phyloP scores from a whole-genome alignment of 768 basidiomycete species.

The Calvatia gigantea region DNA sequence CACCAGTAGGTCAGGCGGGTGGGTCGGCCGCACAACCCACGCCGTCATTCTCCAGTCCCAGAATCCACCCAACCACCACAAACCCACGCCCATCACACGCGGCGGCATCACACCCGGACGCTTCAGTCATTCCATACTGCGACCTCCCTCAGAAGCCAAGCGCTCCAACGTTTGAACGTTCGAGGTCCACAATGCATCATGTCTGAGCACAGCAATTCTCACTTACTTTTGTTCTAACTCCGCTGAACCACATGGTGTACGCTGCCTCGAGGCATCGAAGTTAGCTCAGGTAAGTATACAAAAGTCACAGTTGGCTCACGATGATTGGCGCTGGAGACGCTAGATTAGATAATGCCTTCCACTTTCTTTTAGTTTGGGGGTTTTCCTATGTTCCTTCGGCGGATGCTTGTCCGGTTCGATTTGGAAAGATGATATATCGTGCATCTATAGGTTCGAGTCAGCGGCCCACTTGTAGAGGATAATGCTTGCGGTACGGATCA shows the following conservation, averaged over 20 bases:
- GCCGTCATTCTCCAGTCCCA: not conserved
- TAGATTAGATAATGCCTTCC: not conserved
- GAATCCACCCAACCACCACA: not conserved
- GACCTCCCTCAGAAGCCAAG: too few species aligned
- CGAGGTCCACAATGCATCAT: too few species aligned
- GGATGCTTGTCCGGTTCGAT: not conserved
- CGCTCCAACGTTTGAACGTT: too few species aligned
- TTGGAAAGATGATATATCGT: not conserved
- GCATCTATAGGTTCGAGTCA: not conserved
- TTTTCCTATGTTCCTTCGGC: not conserved
- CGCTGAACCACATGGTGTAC: slow-evolving; percentile 3
- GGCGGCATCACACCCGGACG: too few species aligned
- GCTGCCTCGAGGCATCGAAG: slow-evolving; percentile 8
- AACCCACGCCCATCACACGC: not conserved
- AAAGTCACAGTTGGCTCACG: not conserved
- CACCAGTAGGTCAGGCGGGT: too few species aligned
- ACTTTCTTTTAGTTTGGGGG: not conserved
- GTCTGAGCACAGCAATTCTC: not conserved
- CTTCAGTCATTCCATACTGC: too few species aligned
- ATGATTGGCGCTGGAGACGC: not conserved
- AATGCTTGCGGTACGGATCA: not conserved
- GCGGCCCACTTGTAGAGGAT: not conserved
- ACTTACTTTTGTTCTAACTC: slow-evolving; percentile 2
- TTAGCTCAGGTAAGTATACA: not conserved
- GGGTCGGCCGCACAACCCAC: slow-evolving; percentile 6